Percentiles rank a stretch among this genome's conserved stretches.
phyloP scores from a whole-genome alignment of 169 alveolate genomes.

The Cryptosporidium meleagridis region DNA sequence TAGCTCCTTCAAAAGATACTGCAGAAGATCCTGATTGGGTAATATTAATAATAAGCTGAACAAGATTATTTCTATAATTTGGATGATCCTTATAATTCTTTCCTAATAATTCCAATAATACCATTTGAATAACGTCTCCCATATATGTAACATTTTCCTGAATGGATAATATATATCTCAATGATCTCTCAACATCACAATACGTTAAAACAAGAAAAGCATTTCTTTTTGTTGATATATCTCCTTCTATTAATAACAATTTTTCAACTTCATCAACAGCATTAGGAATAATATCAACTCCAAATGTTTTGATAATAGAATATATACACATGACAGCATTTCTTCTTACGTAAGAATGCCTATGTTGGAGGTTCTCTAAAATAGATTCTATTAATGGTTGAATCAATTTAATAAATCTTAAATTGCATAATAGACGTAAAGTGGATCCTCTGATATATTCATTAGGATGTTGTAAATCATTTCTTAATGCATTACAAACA shows the following conservation, averaged over 20 bases:
- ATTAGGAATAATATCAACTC: conserved; percentile 88
- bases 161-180: conserved; percentile 81
- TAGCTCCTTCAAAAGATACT: conserved; percentile 92
- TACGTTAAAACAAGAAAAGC: conserved; percentile 89
- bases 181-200: conserved; percentile 87
- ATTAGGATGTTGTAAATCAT: conserved; percentile 94
- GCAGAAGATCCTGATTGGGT: conserved; percentile 80
- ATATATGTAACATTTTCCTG: conserved; percentile 71
- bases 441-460: conserved; percentile 96
- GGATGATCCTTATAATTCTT: conserved; percentile 89
- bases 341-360: conserved; percentile 93
- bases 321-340: conserved; percentile 93
- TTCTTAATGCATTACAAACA: conserved; percentile 96
- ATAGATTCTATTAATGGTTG: conserved; percentile 92
- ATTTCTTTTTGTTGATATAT: conserved; percentile 92
- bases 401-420: conserved; percentile 89
- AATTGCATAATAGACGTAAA: conserved; percentile 91
- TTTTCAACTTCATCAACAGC: conserved; percentile 84
- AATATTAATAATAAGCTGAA: conserved; percentile 80
- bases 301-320: conserved; percentile 87
- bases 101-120: conserved; percentile 88
- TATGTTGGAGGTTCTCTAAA: conserved; percentile 89
- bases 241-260: conserved; percentile 84
- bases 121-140: conserved; percentile 88
- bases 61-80: conserved; percentile 79